These are phyloP conservation scores for Insectozyma bohioensis DNA, from an alignment of 1,139 yeast genomes.

Conservation along the genomic window DNA sequence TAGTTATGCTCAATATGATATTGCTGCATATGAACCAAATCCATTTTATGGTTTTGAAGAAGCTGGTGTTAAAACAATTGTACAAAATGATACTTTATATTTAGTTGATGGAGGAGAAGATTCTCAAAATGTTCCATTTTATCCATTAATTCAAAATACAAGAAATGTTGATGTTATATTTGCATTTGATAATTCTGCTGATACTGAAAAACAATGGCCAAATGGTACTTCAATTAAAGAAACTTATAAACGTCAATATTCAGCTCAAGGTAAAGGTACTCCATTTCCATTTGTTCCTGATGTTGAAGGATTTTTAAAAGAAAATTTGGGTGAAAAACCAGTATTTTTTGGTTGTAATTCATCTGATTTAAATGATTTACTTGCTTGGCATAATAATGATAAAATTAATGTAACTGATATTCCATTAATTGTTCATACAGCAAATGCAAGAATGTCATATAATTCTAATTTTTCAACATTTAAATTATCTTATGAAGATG, in stretches of 20 bases:
- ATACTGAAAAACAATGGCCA: conserved; percentile 69
- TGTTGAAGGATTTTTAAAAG: conserved; percentile 25
- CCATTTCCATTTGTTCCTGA: conserved; percentile 45
- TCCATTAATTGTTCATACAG: conserved; percentile 40
- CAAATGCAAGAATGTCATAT: conserved; percentile 33
- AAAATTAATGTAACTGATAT: conserved; percentile 31
- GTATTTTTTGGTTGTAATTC: conserved; percentile 46
- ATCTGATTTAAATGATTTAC: conserved; percentile 26
- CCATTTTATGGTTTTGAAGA: conserved; percentile 32
- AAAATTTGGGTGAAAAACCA: conserved; percentile 31
- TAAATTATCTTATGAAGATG: conserved; percentile 38
- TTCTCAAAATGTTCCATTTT: conserved; percentile 71
- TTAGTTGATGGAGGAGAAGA: conserved; percentile 94
- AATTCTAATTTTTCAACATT: conserved; percentile 40
- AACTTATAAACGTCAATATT: conserved; percentile 52
- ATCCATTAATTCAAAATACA: conserved; percentile 69
- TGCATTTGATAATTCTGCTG: conserved; percentile 87
- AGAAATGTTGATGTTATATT: conserved; percentile 77
- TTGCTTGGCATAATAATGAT: conserved; percentile 27
- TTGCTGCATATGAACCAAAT: conserved; percentile 43
- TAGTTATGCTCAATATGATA: conserved; percentile 31
- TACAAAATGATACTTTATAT: conserved; percentile 44
- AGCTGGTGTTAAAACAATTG: conserved; percentile 23
- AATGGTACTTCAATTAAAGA: conserved; percentile 68
- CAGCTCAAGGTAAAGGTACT: conserved; percentile 38